phyloP scores from a whole-genome alignment of 805 yeast genomes.

The Cyberlindnera saturnus region DNA sequence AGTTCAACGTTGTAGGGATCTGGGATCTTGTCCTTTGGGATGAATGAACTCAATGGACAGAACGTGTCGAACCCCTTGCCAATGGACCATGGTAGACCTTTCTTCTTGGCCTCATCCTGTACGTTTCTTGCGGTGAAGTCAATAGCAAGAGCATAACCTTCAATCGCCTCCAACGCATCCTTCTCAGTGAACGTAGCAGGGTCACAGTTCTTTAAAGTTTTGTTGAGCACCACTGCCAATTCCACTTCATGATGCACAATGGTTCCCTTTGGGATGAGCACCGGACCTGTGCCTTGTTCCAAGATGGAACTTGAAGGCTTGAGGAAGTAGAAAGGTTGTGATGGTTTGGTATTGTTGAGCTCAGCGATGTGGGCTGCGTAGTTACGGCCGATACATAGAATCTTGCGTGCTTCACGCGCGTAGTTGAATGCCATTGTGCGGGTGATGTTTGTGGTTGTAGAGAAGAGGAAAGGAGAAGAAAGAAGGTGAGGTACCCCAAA shows the following conservation, averaged over 20 bases:
- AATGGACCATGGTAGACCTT: constrained; percentile 94
- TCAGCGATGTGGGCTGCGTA: constrained; percentile 96
- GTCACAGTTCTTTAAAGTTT: constrained; percentile 54
- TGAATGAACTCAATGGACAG: constrained; percentile 73
- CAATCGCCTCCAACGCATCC: constrained; percentile 73
- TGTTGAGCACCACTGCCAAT: constrained; percentile 70
- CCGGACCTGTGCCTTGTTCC: constrained; percentile 62
- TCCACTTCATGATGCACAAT: constrained; percentile 91
- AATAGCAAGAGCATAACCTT: constrained; percentile 83
- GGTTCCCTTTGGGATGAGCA: constrained; percentile 76
- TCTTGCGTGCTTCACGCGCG: constrained; percentile 61
- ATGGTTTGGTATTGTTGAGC: constrained; percentile 73
- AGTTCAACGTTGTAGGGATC: constrained; percentile 70
- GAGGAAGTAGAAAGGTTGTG: constrained; percentile 85
- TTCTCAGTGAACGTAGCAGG: constrained; percentile 47
- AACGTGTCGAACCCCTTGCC: constrained; percentile 97
- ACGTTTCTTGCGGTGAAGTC: constrained; percentile 96
- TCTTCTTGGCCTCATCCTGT: constrained; percentile 88
- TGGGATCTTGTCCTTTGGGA: constrained; percentile 58
- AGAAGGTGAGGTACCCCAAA: too few species aligned
- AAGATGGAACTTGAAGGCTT: constrained; percentile 83
- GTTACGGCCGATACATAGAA: constrained; percentile 93
- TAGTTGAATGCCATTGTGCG: constrained; percentile 31
- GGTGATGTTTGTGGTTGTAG: background rate
- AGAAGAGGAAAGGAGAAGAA: background rate